A percentile compares a stretch with the other conserved stretches of the same genome.
These are phyloP conservation scores for Dryadomyces sulphureus DNA, from an alignment of 2,329 filamentous ascomycete genomes.

Conservation along the genomic window DNA sequence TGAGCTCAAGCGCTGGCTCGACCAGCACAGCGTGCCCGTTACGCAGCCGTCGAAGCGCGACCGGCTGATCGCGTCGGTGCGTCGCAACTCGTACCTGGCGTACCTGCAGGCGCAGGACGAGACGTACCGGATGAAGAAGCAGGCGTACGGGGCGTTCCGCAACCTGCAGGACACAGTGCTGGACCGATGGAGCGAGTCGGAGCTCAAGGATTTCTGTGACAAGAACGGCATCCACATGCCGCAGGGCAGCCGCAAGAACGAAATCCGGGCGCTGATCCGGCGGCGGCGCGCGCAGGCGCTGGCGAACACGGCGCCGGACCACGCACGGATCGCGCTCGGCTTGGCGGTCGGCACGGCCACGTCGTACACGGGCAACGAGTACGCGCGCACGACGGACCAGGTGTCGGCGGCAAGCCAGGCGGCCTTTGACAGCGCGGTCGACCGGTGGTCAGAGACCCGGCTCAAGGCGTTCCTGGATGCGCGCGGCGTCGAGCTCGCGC, in stretches of 20 bases:
- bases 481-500: slow-evolving; percentile 61
- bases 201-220: slow-evolving; percentile 87
- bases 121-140: slow-evolving; percentile 44
- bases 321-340: slow-evolving; percentile 23
- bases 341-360: slow-evolving; percentile 58
- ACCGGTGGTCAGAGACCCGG: slow-evolving; percentile 58
- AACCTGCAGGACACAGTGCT: slow-evolving; percentile 72
- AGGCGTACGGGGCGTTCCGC: slow-evolving; percentile 54
- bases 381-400: slow-evolving; percentile 59
- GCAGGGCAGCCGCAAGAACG: slow-evolving; percentile 80
- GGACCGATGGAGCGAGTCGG: slow-evolving; percentile 74
- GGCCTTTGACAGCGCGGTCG: slow-evolving; percentile 47
- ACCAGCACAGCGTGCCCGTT: slow-evolving; percentile 69
- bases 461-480: slow-evolving; percentile 68
- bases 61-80: slow-evolving; percentile 74
- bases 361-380: slow-evolving; percentile 61
- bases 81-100: slow-evolving; percentile 76
- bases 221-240: slow-evolving; percentile 77
- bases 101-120: slow-evolving; percentile 52
- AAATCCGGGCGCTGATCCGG: slow-evolving; percentile 77
- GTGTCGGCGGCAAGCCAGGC: slow-evolving; percentile 47
- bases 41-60: slow-evolving; percentile 78
- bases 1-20: slow-evolving; percentile 86
- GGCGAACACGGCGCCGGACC: slow-evolving; percentile 46
- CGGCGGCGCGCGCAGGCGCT: slow-evolving; percentile 66